A percentile compares a stretch with the other conserved stretches of the same genome.
Conservation (phyloP, 2,329 filamentous ascomycete species). For the Thermomyces lanuginosus region DNA sequence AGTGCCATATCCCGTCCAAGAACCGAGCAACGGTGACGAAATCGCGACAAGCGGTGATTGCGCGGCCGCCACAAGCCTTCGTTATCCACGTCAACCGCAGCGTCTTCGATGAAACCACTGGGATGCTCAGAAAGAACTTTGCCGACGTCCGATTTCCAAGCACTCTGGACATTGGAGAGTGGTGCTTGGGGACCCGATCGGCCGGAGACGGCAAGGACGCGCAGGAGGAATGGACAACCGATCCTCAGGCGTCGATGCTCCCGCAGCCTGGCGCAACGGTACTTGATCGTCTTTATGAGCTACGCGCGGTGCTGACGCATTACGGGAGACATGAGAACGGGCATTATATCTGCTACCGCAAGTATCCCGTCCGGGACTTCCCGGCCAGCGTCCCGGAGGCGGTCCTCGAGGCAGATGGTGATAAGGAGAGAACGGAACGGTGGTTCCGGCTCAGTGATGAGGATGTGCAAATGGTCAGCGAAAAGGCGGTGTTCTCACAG, state of each 20-base stretch:
- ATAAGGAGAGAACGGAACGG: constrained; percentile 30
- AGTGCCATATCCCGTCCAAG: constrained; percentile 50
- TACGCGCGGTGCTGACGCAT: constrained; percentile 75
- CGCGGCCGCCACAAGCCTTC: constrained; percentile 62
- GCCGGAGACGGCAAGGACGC: constrained; percentile 16
- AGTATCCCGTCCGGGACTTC: constrained; percentile 37
- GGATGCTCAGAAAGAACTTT: constrained; percentile 66
- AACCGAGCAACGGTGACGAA: constrained; percentile 65
- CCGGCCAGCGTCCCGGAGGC: constrained; percentile 17
- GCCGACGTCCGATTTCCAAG: constrained; percentile 63
- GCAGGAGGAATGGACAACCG: constrained; percentile 52
- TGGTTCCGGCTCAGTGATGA: constrained; percentile 95
- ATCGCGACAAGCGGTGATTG: constrained; percentile 75
- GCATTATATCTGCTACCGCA: constrained; percentile 84
- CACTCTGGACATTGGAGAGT: constrained; percentile 59
- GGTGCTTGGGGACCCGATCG: constrained; percentile 54
- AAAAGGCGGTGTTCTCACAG: constrained; percentile 56
- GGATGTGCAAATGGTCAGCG: constrained; percentile 56
- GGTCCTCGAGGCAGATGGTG: constrained; percentile 17
- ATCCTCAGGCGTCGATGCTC: constrained; percentile 59
- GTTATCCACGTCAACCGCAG: constrained; percentile 84
- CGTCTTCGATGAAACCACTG: constrained; percentile 71
- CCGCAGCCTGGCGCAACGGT: constrained; percentile 40
- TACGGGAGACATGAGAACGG: constrained; percentile 86
- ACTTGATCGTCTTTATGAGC: constrained; percentile 43